These are phyloP conservation scores for Staphylotrichum tortipilum DNA, from an alignment of 495 filamentous ascomycete species.

Conservation along the genomic window DNA sequence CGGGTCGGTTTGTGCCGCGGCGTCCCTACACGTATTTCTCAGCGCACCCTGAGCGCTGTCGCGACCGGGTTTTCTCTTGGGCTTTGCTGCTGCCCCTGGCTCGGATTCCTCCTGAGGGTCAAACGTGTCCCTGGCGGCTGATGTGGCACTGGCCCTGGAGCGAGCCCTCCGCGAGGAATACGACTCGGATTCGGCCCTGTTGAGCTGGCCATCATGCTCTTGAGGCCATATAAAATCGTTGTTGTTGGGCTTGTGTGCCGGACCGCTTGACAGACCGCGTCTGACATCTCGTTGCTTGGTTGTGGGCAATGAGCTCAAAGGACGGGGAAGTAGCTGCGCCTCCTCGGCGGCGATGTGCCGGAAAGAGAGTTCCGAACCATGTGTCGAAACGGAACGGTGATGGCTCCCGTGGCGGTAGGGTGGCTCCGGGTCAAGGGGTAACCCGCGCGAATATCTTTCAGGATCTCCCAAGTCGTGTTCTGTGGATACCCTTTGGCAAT, in stretches of 20 bases:
- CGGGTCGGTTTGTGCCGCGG: slow-evolving; percentile 2
- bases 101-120: neutral
- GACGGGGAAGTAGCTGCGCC: neutral
- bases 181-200: neutral
- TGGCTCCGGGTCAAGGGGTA: neutral
- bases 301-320: neutral
- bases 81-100: neutral
- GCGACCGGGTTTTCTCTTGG: too few species aligned
- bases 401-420: neutral
- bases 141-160: neutral
- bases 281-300: neutral
- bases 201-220: slow-evolving; percentile 4
- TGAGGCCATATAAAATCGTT: slow-evolving; percentile 28
- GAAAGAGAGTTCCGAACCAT: neutral
- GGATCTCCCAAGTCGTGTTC: neutral
- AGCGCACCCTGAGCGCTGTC: neutral
- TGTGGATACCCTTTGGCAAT: neutral
- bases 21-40: neutral
- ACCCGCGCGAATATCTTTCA: neutral
- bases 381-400: neutral
- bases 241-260: slow-evolving; percentile 9
- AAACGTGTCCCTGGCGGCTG: neutral
- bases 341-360: neutral
- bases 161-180: neutral
- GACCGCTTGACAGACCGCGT: neutral